These are phyloP conservation scores for Isoetes taiwanensis DNA, from an alignment of 75 land plant genomes.

Conservation along the genomic window DNA sequence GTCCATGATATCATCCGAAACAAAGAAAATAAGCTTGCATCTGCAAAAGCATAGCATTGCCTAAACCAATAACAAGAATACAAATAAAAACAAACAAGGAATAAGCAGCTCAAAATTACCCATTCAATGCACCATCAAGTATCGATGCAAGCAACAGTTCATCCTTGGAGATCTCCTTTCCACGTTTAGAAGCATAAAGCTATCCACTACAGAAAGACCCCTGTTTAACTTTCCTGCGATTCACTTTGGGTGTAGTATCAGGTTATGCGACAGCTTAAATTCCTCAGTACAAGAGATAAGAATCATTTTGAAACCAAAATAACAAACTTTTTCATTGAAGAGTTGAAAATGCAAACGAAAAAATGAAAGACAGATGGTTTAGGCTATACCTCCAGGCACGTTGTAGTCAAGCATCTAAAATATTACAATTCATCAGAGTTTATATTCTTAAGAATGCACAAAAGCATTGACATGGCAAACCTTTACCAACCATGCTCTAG, in stretches of 20 bases:
- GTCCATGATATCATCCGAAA: constrained; percentile 96
- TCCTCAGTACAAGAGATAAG: background rate
- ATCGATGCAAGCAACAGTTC: constrained; percentile 63
- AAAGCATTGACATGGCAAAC: constrained; percentile 14
- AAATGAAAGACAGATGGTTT: background rate
- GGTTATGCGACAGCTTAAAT: background rate
- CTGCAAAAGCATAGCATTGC: constrained; percentile 22
- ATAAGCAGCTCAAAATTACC: constrained; percentile 30
- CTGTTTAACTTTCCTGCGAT: constrained; percentile 85
- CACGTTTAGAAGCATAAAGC: constrained; percentile 62
- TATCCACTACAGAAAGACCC: constrained; percentile 88
- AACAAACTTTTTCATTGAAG: background rate
- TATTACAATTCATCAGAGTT: background rate
- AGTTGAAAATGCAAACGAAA: background rate
- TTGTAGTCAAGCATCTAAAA: constrained; percentile 94
- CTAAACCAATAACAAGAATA: background rate
- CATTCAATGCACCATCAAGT: constrained; percentile 98
- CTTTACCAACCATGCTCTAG: constrained; percentile 67
- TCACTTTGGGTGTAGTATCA: background rate
- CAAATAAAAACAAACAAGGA: background rate
- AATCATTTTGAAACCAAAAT: background rate
- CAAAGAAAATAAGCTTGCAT: constrained; percentile 94
- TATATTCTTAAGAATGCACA: too few species aligned
- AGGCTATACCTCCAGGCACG: constrained; percentile 83
- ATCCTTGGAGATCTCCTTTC: constrained; percentile 47